phyloP scores from a whole-genome alignment of 768 basidiomycete species.

The Sistotremastrum niveocremeum region DNA sequence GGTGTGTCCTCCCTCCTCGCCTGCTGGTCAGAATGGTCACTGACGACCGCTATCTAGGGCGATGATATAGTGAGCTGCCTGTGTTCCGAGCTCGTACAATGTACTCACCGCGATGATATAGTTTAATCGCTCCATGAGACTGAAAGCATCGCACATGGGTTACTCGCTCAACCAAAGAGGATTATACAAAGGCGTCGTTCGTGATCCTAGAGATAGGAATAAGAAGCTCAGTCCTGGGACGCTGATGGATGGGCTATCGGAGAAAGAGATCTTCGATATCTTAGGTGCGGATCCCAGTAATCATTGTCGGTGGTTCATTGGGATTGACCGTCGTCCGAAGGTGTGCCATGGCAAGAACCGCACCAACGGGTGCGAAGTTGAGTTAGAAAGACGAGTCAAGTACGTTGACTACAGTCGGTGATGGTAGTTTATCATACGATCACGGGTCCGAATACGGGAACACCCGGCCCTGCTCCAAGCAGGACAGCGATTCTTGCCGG shows the following conservation, averaged over 20 bases:
- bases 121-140: conserved; percentile 84
- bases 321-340: conserved; percentile 12
- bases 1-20: conserved; percentile 24
- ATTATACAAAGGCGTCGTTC: conserved; percentile 55
- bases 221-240: conserved; percentile 51
- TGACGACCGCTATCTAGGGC: conserved; percentile 31
- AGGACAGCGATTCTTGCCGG: too few species aligned
- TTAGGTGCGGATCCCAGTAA: conserved; percentile 29
- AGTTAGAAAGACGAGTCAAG: not conserved
- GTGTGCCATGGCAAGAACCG: conserved; percentile 74
- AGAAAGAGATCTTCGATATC: conserved; percentile 73
- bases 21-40: not conserved
- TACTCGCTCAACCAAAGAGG: conserved; percentile 85
- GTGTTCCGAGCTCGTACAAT: not conserved
- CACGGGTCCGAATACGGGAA: too few species aligned
- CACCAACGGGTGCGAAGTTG: conserved; percentile 48
- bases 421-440: too few species aligned
- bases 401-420: too few species aligned
- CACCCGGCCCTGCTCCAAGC: too few species aligned
- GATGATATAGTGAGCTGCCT: conserved; percentile 66
- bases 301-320: not conserved
- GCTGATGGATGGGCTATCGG: conserved; percentile 69
- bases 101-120: conserved; percentile 15
- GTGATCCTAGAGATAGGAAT: conserved; percentile 49
- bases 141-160: conserved; percentile 57